Conservation (phyloP, 1,284 basidiomycete species). For the Microbotryum lychnidis-dioicae region DNA sequence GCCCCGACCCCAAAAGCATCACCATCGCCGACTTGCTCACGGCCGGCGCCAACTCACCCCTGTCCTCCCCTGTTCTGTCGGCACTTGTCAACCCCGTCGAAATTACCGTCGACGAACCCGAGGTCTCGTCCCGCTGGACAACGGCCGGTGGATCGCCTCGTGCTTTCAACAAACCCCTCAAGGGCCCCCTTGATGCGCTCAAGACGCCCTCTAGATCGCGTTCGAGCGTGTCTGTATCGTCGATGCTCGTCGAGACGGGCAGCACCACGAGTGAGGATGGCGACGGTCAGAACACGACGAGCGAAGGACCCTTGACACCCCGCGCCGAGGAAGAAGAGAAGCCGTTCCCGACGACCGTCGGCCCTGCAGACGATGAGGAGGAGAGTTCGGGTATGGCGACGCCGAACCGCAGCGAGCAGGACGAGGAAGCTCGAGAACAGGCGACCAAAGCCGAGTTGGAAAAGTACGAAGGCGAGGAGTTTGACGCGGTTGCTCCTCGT, state of each 20-base stretch:
- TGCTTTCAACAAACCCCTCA: background rate
- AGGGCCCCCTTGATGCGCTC: slow-evolving; percentile 13
- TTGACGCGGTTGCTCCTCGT: slow-evolving; percentile 10
- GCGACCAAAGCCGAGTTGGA: slow-evolving; percentile 12
- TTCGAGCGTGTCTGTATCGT: slow-evolving; percentile 18
- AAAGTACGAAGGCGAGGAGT: slow-evolving; percentile 18
- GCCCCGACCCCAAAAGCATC: background rate
- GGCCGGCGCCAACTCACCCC: background rate
- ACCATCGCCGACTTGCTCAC: background rate
- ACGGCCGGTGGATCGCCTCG: too few species aligned
- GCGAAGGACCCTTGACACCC: too few species aligned
- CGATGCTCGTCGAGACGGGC: slow-evolving; percentile 19
- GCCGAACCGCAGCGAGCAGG: background rate
- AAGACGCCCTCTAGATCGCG: slow-evolving; percentile 7
- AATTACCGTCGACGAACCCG: too few species aligned
- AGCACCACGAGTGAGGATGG: slow-evolving; percentile 1
- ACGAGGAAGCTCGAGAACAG: slow-evolving; percentile 7
- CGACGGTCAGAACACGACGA: background rate
- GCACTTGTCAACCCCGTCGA: background rate
- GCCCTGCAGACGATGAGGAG: background rate
- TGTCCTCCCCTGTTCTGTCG: slow-evolving; percentile 9
- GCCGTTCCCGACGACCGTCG: background rate
- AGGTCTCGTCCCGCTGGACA: too few species aligned
- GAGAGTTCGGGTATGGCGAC: background rate
- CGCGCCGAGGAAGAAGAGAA: background rate